Conservation (phyloP, 2,329 filamentous ascomycete species). For the Fusarium compactum region DNA sequence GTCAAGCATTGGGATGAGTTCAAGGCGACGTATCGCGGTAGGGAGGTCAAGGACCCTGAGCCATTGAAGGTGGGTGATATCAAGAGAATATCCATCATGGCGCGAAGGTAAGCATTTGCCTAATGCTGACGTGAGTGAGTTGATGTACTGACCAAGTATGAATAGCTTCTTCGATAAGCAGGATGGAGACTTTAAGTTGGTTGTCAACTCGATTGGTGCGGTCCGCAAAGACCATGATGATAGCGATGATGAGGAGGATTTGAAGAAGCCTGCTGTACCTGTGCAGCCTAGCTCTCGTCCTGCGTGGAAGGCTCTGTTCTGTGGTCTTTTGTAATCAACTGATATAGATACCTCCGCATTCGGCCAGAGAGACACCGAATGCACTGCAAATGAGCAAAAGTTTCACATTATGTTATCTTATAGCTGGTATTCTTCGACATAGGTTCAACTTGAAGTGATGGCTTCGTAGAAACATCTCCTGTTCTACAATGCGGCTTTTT, state of each 20-base stretch:
- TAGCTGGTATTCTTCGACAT: neutral
- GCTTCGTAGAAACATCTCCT: neutral
- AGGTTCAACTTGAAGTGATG: neutral
- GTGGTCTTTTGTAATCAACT: constrained; percentile 42
- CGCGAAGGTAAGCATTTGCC: constrained; percentile 72
- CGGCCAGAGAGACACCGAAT: neutral
- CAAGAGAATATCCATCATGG: constrained; percentile 81
- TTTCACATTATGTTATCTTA: neutral
- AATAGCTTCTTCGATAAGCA: constrained; percentile 80
- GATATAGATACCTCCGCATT: neutral
- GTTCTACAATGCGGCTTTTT: neutral
- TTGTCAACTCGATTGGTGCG: constrained; percentile 49
- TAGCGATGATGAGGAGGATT: constrained; percentile 40
- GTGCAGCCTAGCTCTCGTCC: constrained; percentile 8
- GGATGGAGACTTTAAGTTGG: constrained; percentile 70
- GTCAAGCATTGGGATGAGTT: constrained; percentile 74
- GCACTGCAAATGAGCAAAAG: neutral
- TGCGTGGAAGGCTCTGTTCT: constrained; percentile 47
- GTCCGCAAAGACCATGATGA: constrained; percentile 42
- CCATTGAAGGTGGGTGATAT: constrained; percentile 70
- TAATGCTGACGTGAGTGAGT: neutral
- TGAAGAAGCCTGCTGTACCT: constrained; percentile 32
- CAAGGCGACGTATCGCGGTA: constrained; percentile 79
- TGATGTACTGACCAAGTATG: constrained; percentile 45
- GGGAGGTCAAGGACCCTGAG: constrained; percentile 69